Conservation (phyloP, 73 alveolate species). For the Uronychia setigera region DNA sequence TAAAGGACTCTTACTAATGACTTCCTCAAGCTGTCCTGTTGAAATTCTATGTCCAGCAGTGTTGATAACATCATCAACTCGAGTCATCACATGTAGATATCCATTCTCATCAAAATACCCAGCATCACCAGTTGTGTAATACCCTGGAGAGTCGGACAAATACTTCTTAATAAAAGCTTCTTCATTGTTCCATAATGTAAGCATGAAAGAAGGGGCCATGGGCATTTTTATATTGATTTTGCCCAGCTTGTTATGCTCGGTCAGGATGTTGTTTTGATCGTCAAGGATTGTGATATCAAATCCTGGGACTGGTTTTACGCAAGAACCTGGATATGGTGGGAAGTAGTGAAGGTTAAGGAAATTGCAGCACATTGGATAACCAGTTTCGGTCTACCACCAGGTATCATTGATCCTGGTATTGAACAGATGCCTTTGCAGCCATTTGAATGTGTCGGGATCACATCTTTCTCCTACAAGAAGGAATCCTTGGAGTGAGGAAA, state of each 20-base stretch:
- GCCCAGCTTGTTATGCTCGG: slow-evolving; percentile 78
- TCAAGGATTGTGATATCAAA: slow-evolving; percentile 84
- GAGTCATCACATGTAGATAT: slow-evolving; percentile 41
- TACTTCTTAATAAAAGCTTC: slow-evolving; percentile 95
- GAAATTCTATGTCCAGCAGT: slow-evolving; percentile 78
- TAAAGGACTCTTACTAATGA: slow-evolving; percentile 23
- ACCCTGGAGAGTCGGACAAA: slow-evolving; percentile 92
- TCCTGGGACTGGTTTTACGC: slow-evolving; percentile 97
- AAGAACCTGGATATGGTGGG: slow-evolving; percentile 91
- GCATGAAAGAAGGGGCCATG: slow-evolving; percentile 99
- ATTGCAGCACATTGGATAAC: slow-evolving; percentile 87
- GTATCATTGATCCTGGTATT: slow-evolving; percentile 93
- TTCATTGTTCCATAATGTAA: slow-evolving; percentile 95
- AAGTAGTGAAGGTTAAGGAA: slow-evolving; percentile 63
- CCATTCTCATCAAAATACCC: slow-evolving; percentile 84
- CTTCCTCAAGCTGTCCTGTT: slow-evolving; percentile 80
- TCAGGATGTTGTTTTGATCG: slow-evolving; percentile 74
- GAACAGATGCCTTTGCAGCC: slow-evolving; percentile 81
- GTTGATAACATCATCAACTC: slow-evolving; percentile 70
- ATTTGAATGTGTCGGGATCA: slow-evolving; percentile 97
- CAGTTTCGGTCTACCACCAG: slow-evolving; percentile 99
- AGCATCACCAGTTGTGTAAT: slow-evolving; percentile 96
- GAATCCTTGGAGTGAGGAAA: slow-evolving; percentile 75
- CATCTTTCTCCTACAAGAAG: slow-evolving; percentile 98
- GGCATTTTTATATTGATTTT: slow-evolving; percentile 94